These are phyloP conservation scores for Boletus sp. DNA, from an alignment of 768 basidiomycete species.

Conservation along the genomic window DNA sequence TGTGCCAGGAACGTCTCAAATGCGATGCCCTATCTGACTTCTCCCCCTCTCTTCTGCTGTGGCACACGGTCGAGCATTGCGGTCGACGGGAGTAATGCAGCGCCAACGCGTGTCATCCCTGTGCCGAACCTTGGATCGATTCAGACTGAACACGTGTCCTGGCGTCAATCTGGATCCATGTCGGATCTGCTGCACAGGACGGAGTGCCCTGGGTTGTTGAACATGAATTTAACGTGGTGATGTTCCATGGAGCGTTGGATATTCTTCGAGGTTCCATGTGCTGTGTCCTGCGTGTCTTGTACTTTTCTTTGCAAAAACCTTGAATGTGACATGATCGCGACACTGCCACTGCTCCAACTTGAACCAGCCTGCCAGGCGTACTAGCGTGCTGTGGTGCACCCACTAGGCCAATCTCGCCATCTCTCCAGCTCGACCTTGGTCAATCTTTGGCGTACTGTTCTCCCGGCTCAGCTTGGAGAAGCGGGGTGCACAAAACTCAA, in stretches of 20 bases:
- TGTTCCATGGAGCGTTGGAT: conserved; percentile 1
- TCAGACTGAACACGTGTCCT: conserved; percentile 1
- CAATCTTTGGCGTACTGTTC: not conserved
- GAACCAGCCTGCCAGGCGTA: no score
- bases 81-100: conserved; percentile 1
- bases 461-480: not conserved
- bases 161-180: not conserved
- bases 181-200: conserved; percentile 10
- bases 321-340: not conserved
- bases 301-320: not conserved
- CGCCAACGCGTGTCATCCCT: conserved; percentile 14
- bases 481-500: conserved; percentile 4
- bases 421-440: not conserved
- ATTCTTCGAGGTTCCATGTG: conserved; percentile 4
- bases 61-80: conserved; percentile 4
- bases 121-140: conserved; percentile 8
- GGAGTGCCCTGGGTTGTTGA: not conserved
- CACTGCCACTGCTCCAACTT: not conserved
- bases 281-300: conserved; percentile 10
- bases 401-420: not conserved
- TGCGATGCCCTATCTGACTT: conserved; percentile 18
- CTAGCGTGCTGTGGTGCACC: not conserved
- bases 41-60: conserved; percentile 17
- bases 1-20: conserved; percentile 4
- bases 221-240: conserved; percentile 1